Conservation (phyloP, 371 early-diverging fungal species). For the Rhizomucor pusillus region DNA sequence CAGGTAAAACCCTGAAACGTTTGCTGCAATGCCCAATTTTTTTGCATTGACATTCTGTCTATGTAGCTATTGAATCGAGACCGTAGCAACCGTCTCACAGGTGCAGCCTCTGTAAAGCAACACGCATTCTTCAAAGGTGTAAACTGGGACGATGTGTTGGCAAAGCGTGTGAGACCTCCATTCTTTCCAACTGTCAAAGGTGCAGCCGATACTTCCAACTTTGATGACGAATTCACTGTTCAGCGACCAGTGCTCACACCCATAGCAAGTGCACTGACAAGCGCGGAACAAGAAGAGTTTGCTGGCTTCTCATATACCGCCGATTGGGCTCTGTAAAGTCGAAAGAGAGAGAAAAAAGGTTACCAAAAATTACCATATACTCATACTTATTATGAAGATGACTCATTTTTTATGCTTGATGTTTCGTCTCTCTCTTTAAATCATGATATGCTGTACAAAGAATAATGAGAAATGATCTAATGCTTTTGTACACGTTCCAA, state of each 20-base stretch:
- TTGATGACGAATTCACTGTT: slow-evolving; percentile 92
- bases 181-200: slow-evolving; percentile 82
- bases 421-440: too few relatives aligned
- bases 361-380: too few relatives aligned
- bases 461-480: too few relatives aligned
- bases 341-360: too few relatives aligned
- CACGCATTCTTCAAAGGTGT: slow-evolving; percentile 94
- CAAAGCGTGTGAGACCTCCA: slow-evolving; percentile 81
- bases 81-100: slow-evolving; percentile 82
- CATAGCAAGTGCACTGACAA: slow-evolving; percentile 70
- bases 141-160: slow-evolving; percentile 89
- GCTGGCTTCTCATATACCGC: slow-evolving; percentile 88
- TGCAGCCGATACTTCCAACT: slow-evolving; percentile 90
- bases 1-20: slow-evolving; percentile 43
- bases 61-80: slow-evolving; percentile 83
- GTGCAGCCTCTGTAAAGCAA: slow-evolving; percentile 86
- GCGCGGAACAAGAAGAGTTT: slow-evolving; percentile 89
- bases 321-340: slow-evolving; percentile 40
- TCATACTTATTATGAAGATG: too few relatives aligned
- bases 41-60: not conserved
- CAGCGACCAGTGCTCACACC: slow-evolving; percentile 91
- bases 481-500: slow-evolving; percentile 49
- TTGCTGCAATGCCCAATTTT: not conserved
- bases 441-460: too few relatives aligned
- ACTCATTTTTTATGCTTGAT: too few relatives aligned